Evolutionary conservation across 371 early-diverging fungal genomes (phyloP).

Genomic region (Mortierella sp.): DNA sequence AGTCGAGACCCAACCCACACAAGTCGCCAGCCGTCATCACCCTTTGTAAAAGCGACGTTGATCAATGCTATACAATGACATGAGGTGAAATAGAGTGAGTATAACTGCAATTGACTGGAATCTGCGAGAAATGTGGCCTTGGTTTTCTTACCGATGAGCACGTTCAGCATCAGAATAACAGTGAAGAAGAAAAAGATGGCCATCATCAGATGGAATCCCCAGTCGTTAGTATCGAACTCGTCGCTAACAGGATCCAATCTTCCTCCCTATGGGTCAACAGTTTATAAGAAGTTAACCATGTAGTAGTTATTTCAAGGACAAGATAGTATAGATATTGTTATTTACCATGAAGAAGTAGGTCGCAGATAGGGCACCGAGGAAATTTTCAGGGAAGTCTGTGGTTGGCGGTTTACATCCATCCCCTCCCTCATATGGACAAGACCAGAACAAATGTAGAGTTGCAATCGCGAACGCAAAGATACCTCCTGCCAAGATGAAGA

Average conservation of each 20-base stretch:
- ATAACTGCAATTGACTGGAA: too few relatives aligned
- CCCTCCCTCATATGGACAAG: neutral
- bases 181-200: conserved; percentile 24
- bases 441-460: conserved; percentile 14
- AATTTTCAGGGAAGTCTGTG: conserved; percentile 8
- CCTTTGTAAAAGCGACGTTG: conserved; percentile 24
- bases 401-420: neutral
- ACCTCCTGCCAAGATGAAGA: conserved; percentile 32
- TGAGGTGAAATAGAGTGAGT: neutral
- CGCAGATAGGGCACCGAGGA: conserved; percentile 20
- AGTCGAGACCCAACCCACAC: conserved; percentile 19
- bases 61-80: conserved; percentile 11
- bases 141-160: conserved; percentile 22
- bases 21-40: conserved; percentile 25
- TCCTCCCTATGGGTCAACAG: conserved; percentile 3
- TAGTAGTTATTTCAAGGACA: neutral
- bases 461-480: conserved; percentile 28
- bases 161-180: conserved; percentile 33
- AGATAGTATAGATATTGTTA: neutral
- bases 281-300: neutral
- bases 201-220: conserved; percentile 27
- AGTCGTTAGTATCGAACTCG: neutral
- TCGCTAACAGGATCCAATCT: conserved; percentile 8
- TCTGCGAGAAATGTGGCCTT: neutral
- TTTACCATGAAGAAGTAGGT: conserved; percentile 49